Percentiles rank a stretch among this genome's conserved stretches.
phyloP scores from a whole-genome alignment of 768 basidiomycete genomes.

The Hortiboletus flavorubellus region DNA sequence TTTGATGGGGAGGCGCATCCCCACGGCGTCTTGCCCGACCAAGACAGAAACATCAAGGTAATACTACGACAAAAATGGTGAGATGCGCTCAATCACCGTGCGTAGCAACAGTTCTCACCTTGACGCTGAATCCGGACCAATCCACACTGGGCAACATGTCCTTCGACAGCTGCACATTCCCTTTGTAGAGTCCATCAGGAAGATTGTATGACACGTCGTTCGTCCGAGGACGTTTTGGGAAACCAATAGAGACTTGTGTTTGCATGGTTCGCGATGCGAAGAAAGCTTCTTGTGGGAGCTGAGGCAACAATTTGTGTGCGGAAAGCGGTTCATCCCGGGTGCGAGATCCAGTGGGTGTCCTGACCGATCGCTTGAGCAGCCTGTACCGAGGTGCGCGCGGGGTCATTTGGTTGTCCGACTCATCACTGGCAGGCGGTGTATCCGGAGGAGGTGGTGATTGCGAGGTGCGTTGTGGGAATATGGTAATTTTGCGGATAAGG shows the following conservation, averaged over 20 bases:
- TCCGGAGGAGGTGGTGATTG: conserved; percentile 47
- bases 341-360: conserved; percentile 15
- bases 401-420: conserved; percentile 29
- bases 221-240: conserved; percentile 60
- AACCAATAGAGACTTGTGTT: conserved; percentile 56
- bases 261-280: conserved; percentile 28
- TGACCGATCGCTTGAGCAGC: conserved; percentile 34
- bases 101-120: conserved; percentile 41
- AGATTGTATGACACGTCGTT: conserved; percentile 47
- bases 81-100: conserved; percentile 9
- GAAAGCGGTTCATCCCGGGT: conserved; percentile 6
- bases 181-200: conserved; percentile 68
- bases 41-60: conserved; percentile 70
- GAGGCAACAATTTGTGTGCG: conserved; percentile 26
- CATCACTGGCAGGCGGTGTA: conserved; percentile 48
- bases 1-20: conserved; percentile 59
- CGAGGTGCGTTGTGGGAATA: conserved; percentile 40
- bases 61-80: conserved; percentile 43
- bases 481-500: conserved; percentile 55
- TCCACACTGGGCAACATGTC: conserved; percentile 64
- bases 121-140: conserved; percentile 64
- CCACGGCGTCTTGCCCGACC: conserved; percentile 58
- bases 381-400: conserved; percentile 8
- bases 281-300: conserved; percentile 19
- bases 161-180: conserved; percentile 50